phyloP scores from a whole-genome alignment of 306 rosid species.

The Sicyos edulis region DNA sequence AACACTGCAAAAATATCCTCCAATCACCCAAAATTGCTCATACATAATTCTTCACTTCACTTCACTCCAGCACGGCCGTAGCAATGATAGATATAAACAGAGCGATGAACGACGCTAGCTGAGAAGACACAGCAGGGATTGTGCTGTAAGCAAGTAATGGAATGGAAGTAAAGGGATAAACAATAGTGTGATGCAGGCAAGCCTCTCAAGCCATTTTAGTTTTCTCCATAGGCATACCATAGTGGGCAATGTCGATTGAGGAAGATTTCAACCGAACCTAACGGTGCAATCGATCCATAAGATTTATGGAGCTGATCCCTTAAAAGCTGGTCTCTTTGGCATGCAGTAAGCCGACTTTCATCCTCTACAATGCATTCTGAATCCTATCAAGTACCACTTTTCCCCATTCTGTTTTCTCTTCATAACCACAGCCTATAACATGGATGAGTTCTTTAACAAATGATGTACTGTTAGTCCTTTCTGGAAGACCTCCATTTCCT shows the following conservation, averaged over 20 bases:
- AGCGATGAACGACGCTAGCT: conserved; percentile 73
- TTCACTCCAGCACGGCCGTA: conserved; percentile 58
- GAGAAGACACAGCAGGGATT: conserved; percentile 68
- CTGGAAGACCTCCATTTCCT: conserved; percentile 80
- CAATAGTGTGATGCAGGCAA: conserved; percentile 63
- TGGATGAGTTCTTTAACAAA: conserved; percentile 86
- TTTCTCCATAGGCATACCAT: conserved; percentile 49
- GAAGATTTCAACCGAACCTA: conserved; percentile 80
- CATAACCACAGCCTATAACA: conserved; percentile 51
- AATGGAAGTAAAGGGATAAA: conserved; percentile 83
- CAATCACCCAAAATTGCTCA: conserved; percentile 94
- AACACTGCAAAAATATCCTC: conserved; percentile 87
- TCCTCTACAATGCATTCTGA: conserved; percentile 97
- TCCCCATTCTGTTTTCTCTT: no score
- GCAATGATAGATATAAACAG: conserved; percentile 67
- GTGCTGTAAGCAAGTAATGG: conserved; percentile 78
- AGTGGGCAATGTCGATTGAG: conserved; percentile 51
- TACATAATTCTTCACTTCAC: conserved; percentile 89
- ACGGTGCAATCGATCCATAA: conserved; percentile 45
- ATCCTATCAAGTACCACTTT: conserved; percentile 31
- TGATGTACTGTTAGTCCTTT: conserved; percentile 45
- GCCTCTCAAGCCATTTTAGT: conserved; percentile 72
- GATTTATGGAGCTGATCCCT: conserved; percentile 88
- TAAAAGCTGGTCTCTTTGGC: conserved; percentile 82
- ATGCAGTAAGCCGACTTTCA: conserved; percentile 95